These are phyloP conservation scores for Globisporangium apiculatum DNA, from an alignment of 352 stramenopile genomes.

Conservation along the genomic window DNA sequence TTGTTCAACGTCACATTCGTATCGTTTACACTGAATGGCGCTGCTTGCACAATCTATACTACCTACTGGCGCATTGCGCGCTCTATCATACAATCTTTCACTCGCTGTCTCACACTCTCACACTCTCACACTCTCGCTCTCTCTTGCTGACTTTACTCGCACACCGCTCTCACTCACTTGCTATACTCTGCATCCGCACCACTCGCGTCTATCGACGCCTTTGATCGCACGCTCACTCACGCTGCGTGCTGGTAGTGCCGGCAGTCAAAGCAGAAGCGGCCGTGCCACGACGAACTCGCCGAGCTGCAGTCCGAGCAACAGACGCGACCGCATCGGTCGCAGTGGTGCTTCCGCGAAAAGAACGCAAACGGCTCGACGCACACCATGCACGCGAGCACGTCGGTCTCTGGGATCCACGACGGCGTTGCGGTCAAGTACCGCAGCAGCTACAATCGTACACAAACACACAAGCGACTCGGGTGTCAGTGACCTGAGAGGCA, in stretches of 20 bases:
- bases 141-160: background rate
- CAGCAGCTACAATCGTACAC: constrained; percentile 22
- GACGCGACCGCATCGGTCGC: constrained; percentile 64
- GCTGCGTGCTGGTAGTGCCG: constrained; percentile 57
- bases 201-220: background rate
- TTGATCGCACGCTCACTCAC: background rate
- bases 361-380: constrained; percentile 65
- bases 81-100: no score
- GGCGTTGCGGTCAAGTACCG: constrained; percentile 47
- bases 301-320: constrained; percentile 72
- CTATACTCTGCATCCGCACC: background rate
- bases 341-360: constrained; percentile 69
- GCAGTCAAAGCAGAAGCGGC: constrained; percentile 71
- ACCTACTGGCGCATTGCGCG: no score
- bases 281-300: constrained; percentile 62
- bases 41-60: no score
- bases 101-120: no score
- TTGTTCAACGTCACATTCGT: no score
- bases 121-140: background rate
- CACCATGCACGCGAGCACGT: constrained; percentile 62
- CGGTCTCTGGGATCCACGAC: constrained; percentile 52
- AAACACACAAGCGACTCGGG: constrained; percentile 4
- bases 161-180: background rate
- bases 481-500: no score
- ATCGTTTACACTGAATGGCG: no score